Evolutionary conservation across 139 green algal genomes (phyloP), one percentile per base, ranked within the genome.

Genomic region (Auxenochlorella protothecoides): DNA sequence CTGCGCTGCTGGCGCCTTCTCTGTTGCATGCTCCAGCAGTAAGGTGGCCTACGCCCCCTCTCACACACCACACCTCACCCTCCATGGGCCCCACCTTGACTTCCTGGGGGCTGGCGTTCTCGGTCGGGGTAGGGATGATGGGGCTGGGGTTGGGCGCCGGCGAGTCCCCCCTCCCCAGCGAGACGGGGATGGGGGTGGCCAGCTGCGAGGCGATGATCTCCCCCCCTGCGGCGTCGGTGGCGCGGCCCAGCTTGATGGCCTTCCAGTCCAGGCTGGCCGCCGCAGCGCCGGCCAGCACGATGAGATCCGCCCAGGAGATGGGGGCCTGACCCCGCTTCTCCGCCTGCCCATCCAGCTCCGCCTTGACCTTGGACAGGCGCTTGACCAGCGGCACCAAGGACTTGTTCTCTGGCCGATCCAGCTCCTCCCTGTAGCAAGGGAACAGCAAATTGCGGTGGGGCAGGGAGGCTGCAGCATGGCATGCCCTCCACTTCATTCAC

Each of bases 271-370:
- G 55, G 66, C 12, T 70, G 8, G 5, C 52, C 55, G 66, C 3
- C 14, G 59, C 64, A 0, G 59, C 66, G 59, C 62, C 77, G 5
- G 65, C 81, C 63, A 89, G 69, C 61, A 79, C 75, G 5, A 79
- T 74, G 55, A 85, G 70, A 70, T 93, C 88, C 10, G 88, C 85
- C 81, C 84, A 92, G 77, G 74, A 85, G 61, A 96, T 88, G 6
- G 84, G 71, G 4, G 55, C 80, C 10, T 86, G 73, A 5, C 79
- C 83, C 56, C 74, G 63, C 68, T 13, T 4, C 10, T 53, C 13
- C n/a, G 27, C 74, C 52, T 73, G 73, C 11, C 70, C 78, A 63
- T 95, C 85, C 13, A 96, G 86, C 13, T 80, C 79, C 15, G 75
- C 68, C 81, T 91, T 92, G 56, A 80, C 85, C 27, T 81, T 66